Percentiles rank a stretch among this genome's conserved stretches.
These are phyloP conservation scores for Aspergillus novoparasiticus DNA, from an alignment of 2,329 filamentous ascomycete species.

Conservation along the genomic window DNA sequence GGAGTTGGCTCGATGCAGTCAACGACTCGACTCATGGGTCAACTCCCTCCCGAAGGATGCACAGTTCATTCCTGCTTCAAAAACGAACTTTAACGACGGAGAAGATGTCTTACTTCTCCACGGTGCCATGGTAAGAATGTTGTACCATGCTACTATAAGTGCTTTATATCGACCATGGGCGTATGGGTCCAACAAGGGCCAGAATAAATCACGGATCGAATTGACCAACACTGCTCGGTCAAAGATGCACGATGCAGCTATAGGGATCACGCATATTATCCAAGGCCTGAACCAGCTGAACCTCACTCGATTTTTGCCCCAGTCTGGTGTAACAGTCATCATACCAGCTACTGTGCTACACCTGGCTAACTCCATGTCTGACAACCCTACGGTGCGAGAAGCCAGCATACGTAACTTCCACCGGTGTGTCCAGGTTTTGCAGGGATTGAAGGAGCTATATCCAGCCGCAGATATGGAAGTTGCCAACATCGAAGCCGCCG, in stretches of 20 bases:
- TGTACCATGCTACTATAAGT: conserved; percentile 87
- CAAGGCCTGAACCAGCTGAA: conserved; percentile 69
- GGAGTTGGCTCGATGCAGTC: conserved; percentile 73
- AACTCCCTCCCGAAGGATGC: conserved; percentile 69
- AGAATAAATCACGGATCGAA: conserved; percentile 48
- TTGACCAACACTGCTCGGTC: conserved; percentile 72
- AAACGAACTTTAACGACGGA: conserved; percentile 58
- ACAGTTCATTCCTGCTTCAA: conserved; percentile 64
- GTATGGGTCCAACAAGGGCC: conserved; percentile 60
- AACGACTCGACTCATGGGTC: conserved; percentile 74
- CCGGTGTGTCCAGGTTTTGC: conserved; percentile 83
- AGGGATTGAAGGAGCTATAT: conserved; percentile 80
- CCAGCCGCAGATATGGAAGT: conserved; percentile 76
- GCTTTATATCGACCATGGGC: conserved; percentile 86
- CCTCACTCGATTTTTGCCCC: conserved; percentile 75
- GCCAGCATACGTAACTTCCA: conserved; percentile 75
- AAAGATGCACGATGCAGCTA: conserved; percentile 78
- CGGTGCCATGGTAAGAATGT: conserved; percentile 82
- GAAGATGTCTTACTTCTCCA: conserved; percentile 62
- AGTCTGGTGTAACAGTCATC: conserved; percentile 82
- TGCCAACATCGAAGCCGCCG: conserved; percentile 14
- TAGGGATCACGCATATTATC: conserved; percentile 78
- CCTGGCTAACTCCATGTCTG: conserved; percentile 80
- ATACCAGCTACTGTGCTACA: conserved; percentile 88
- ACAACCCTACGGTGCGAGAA: conserved; percentile 68